A percentile compares a stretch with the other conserved stretches of the same genome.
Conservation (phyloP, 176 grass and related monocot genomes). For the sorghum (Sorghum bicolor) region Sorghum_bicolor_NCBIv3 NC_012873.2:59715501-59716000, state of each 20-base stretch:
- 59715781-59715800: not conserved
- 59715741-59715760: not conserved
- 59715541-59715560: conserved; percentile 64
- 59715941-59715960: not conserved
- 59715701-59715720: not conserved
- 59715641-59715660: not conserved
- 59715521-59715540: conserved; percentile 75
- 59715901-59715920: not conserved
- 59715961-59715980: not conserved
- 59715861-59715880: not conserved
- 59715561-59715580: conserved; percentile 52
- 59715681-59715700: not conserved
- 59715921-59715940: not conserved
- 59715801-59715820: not conserved
- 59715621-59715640: not conserved
- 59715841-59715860: conserved; percentile 1
- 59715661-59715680: not conserved
- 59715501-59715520: conserved; percentile 60
- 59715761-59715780: not conserved
- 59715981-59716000: not conserved
- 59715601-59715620: not conserved
- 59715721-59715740: not conserved
- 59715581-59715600: not conserved
- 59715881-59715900: conserved; percentile 10
- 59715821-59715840: not conserved